Conservation (phyloP, 2,329 filamentous ascomycete species). For the Monosporascus sp. region DNA sequence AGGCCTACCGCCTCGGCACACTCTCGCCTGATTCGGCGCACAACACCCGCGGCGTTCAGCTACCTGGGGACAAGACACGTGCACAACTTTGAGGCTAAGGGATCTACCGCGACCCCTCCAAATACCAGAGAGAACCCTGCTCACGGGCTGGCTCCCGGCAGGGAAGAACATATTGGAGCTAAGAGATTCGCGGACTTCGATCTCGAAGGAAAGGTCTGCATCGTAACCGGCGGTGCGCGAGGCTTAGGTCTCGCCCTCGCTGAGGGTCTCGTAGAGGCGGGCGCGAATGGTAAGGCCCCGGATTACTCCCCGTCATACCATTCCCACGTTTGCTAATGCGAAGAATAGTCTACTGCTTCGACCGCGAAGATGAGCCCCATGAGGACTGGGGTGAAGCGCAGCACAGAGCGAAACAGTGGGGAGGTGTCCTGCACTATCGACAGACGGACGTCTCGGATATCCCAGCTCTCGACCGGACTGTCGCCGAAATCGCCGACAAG, state of each 20-base stretch:
- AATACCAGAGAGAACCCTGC: conserved; percentile 22
- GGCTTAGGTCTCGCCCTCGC: conserved; percentile 71
- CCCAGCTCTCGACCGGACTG: conserved; percentile 49
- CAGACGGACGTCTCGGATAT: conserved; percentile 65
- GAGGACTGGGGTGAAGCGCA: conserved; percentile 58
- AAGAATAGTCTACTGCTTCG: conserved; percentile 50
- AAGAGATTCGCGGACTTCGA: conserved; percentile 62
- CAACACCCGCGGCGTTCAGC: neutral
- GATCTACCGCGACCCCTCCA: conserved; percentile 14
- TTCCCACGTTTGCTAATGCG: conserved; percentile 2
- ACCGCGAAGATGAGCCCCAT: conserved; percentile 44
- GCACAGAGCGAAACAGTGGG: conserved; percentile 55
- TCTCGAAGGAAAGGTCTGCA: conserved; percentile 60
- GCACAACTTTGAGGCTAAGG: neutral
- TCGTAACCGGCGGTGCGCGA: conserved; percentile 67
- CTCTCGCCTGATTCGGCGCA: neutral
- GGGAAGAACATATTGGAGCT: conserved; percentile 22
- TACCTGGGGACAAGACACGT: conserved; percentile 2
- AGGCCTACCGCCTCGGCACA: neutral
- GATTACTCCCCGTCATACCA: no score
- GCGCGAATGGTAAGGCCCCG: conserved; percentile 52
- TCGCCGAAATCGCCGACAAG: conserved; percentile 55
- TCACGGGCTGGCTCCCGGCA: conserved; percentile 13
- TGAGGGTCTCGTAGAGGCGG: conserved; percentile 70
- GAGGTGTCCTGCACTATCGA: conserved; percentile 60